Base-by-base conservation (phyloP, 768 basidiomycete species). In the Russula sp. region DNA sequence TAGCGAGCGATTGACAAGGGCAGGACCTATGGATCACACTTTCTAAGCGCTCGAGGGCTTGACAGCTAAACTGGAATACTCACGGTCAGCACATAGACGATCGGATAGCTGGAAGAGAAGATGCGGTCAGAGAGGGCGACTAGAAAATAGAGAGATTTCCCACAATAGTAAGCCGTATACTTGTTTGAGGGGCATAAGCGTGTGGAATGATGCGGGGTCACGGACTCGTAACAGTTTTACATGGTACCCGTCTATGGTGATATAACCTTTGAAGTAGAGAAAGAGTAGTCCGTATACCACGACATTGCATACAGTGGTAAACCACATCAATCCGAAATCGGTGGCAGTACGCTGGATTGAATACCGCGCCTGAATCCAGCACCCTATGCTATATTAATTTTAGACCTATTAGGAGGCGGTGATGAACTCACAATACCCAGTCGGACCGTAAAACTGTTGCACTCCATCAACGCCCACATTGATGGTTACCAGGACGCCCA, bases 311-410 rank as follows among this genome's bases (percentile, higher is more conserved):
- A 77, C 62, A 5, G 75, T 78, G 0, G 81, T 73, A 2, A 77
- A 50, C 82, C 83, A 84, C 32, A 83, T 70, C 77, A 81, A 82
- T 6, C 79, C 67, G 59, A 83, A 84, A 62, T 82, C 82, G 1
- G 81, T 74, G 6, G 75, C 75, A 36, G 82, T 78, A 51, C 75
- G 75, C 62, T 81, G 77, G 11, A 69, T 69, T 13, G 68, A 67
- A 66, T 73, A 80, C 0, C 71, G 59, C 13, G 71, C 61, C 3
- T 68, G 65, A 38, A 83, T 82, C 82, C 83, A 83, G 65, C 83
- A 83, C 82, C 81, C 81, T 81, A 30, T 52, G 22, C 40, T 18
- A 3, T 34, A 18, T 59, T 40, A 46, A 11, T 38, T 14, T 28
- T 14, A 20, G 24, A 11, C 13, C 3, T 14, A 26, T 4, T 13